These are phyloP conservation scores for Acacia confusa DNA, from an alignment of 306 rosid genomes.

Conservation along the genomic window DNA sequence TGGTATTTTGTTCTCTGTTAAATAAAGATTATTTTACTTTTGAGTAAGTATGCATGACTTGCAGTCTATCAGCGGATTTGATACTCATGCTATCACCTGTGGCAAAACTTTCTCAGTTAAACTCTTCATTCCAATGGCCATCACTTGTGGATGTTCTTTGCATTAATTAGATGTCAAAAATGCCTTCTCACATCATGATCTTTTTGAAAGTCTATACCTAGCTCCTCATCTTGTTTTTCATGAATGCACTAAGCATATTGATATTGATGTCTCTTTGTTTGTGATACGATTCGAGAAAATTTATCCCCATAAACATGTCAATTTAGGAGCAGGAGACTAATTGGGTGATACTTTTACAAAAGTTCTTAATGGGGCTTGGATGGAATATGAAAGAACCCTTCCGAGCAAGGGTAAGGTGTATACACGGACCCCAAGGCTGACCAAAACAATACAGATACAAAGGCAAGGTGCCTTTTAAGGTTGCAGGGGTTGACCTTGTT, in stretches of 20 bases:
- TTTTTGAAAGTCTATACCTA: background rate
- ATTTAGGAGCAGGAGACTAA: background rate
- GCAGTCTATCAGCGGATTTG: background rate
- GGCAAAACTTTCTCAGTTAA: background rate
- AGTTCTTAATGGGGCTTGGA: background rate
- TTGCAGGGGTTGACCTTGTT: no score
- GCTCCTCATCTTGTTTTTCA: background rate
- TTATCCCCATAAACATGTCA: background rate
- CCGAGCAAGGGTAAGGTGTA: no score
- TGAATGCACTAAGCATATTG: background rate
- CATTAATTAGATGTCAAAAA: background rate
- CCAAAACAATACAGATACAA: no score
- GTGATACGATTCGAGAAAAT: background rate
- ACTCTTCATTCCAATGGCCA: background rate
- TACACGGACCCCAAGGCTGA: no score
- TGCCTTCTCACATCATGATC: background rate
- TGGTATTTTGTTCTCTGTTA: background rate
- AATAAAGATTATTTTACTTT: background rate
- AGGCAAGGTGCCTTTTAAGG: no score
- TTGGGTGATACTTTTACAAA: background rate
- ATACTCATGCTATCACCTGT: background rate
- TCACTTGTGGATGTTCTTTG: background rate
- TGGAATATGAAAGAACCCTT: no score
- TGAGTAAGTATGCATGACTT: background rate
- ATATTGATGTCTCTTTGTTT: background rate